phyloP scores from a whole-genome alignment of 2,329 filamentous ascomycete genomes.

The Cladosporium sp. region DNA sequence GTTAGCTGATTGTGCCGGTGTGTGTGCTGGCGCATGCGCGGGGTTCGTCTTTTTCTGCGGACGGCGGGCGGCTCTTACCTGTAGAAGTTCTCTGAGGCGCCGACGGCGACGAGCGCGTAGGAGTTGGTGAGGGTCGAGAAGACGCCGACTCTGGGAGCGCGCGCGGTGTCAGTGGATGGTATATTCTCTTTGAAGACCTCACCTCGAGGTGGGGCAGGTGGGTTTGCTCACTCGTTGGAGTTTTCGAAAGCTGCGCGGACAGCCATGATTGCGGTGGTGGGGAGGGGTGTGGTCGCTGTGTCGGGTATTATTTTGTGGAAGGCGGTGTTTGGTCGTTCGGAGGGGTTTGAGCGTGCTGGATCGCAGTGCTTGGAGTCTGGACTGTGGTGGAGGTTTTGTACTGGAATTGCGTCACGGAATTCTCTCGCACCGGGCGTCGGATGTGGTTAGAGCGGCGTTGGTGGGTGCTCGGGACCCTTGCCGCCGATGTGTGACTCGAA shows the following conservation, averaged over 20 bases:
- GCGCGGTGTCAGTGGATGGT: conserved; percentile 8
- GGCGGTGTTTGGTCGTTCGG: background rate
- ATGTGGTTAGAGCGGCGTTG: no score
- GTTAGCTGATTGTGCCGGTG: background rate
- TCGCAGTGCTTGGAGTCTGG: background rate
- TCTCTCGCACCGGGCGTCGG: background rate
- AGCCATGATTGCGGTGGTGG: conserved; percentile 38
- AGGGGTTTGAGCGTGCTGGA: background rate
- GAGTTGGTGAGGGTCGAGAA: conserved; percentile 96
- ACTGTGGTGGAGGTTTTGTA: conserved; percentile 8
- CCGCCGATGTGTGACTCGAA: conserved; percentile 4
- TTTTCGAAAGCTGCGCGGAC: conserved; percentile 69
- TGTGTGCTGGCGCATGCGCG: conserved; percentile 4
- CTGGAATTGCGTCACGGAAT: conserved; percentile 8
- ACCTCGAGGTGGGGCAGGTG: conserved; percentile 15
- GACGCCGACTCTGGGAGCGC: conserved; percentile 70
- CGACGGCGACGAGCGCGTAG: conserved; percentile 88
- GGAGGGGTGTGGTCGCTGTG: conserved; percentile 10
- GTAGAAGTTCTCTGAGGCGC: conserved; percentile 98
- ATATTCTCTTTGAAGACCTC: conserved; percentile 16
- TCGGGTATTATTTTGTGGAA: background rate
- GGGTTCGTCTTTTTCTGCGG: background rate
- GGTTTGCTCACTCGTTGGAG: conserved; percentile 71
- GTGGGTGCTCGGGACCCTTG: background rate
- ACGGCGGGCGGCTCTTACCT: conserved; percentile 6